A percentile compares a stretch with the other conserved stretches of the same genome.
Conservation (phyloP, 169 alveolate species). For the Cryptosporidium muris region DNA sequence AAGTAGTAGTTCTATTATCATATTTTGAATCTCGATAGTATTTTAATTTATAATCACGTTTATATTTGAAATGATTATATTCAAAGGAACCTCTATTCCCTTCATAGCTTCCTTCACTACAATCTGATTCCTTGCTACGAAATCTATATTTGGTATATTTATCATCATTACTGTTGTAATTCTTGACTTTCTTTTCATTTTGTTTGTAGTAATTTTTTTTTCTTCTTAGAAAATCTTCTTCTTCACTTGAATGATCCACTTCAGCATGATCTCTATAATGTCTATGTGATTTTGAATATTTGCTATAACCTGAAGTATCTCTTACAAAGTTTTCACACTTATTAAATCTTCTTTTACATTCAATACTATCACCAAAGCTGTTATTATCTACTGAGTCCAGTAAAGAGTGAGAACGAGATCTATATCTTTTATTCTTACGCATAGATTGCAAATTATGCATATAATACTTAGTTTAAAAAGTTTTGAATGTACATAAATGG, state of each 20-base stretch:
- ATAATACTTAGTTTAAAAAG: too few relatives aligned
- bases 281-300: too few relatives aligned
- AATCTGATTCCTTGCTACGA: conserved; percentile 10
- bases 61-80: conserved; percentile 46
- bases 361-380: too few relatives aligned
- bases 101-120: conserved; percentile 49
- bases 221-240: neutral
- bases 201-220: neutral
- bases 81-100: conserved; percentile 64
- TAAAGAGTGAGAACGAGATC: too few relatives aligned
- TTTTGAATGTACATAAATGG: too few relatives aligned
- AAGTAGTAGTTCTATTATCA: conserved; percentile 69
- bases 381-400: too few relatives aligned
- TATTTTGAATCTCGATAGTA: conserved; percentile 69
- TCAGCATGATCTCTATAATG: too few relatives aligned
- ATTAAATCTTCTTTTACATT: too few relatives aligned
- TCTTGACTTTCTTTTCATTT: neutral
- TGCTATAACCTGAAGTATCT: too few relatives aligned
- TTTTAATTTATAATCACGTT: conserved; percentile 69
- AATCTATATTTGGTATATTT: conserved; percentile 48
- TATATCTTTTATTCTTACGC: too few relatives aligned
- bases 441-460: too few relatives aligned
- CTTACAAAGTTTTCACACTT: too few relatives aligned
- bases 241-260: neutral
- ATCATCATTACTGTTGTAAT: conserved; percentile 9